phyloP scores from a whole-genome alignment of 1,284 basidiomycete genomes.

The Puccinia coronata region DNA sequence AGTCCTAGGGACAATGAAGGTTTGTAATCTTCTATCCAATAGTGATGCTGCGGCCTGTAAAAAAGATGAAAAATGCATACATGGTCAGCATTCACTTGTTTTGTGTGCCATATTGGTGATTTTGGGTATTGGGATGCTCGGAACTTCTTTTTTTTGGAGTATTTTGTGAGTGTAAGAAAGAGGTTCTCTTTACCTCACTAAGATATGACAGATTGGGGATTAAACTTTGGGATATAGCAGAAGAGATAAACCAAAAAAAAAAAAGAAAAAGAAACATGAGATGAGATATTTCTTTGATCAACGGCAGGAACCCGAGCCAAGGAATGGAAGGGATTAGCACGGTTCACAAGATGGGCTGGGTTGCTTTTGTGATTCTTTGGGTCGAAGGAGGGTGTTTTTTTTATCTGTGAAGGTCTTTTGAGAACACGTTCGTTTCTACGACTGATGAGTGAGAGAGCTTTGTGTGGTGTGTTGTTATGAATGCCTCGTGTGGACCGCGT shows the following conservation, averaged over 20 bases:
- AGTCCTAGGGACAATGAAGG: constrained; percentile 82
- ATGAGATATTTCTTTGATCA: not conserved
- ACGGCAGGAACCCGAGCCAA: not conserved
- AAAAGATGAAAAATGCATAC: not conserved
- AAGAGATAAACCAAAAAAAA: too few species aligned
- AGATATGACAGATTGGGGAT: constrained; percentile 53
- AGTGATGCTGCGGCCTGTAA: constrained; percentile 79
- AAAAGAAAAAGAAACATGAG: constrained; percentile 5
- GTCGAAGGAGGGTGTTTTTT: constrained; percentile 74
- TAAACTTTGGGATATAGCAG: too few species aligned
- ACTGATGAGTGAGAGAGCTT: not conserved
- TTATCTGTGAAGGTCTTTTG: too few species aligned
- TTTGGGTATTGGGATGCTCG: not conserved
- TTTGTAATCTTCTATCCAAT: constrained; percentile 71
- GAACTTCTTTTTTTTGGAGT: not conserved
- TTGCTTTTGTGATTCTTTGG: too few species aligned
- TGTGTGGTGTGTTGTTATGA: constrained; percentile 46
- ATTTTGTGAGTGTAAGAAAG: not conserved
- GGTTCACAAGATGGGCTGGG: constrained; percentile 54
- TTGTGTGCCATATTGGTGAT: not conserved
- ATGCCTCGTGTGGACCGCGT: not conserved
- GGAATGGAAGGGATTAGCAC: constrained; percentile 52
- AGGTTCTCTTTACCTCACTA: constrained; percentile 56
- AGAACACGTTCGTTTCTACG: constrained; percentile 38
- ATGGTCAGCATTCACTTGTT: not conserved